Percentiles rank a stretch among this genome's conserved stretches.
These are phyloP conservation scores for Hymenoscyphus salicellus DNA, from an alignment of 2,329 filamentous ascomycete genomes.

Conservation along the genomic window DNA sequence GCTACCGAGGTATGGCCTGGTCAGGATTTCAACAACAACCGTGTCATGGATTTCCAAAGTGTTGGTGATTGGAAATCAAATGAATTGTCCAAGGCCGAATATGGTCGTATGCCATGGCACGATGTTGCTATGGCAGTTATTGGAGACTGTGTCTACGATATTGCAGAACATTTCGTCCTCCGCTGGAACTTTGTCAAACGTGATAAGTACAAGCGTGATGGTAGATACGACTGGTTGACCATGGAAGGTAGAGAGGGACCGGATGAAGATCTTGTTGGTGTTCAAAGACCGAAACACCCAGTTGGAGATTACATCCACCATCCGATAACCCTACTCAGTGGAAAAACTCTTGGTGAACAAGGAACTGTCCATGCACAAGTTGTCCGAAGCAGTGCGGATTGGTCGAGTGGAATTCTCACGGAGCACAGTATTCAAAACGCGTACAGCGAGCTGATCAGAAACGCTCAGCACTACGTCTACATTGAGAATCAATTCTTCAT, in stretches of 20 bases:
- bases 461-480: slow-evolving; percentile 89
- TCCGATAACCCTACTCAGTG: slow-evolving; percentile 66
- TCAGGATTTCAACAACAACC: slow-evolving; percentile 97
- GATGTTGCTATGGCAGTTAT: slow-evolving; percentile 91
- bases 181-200: slow-evolving; percentile 97
- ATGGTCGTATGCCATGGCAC: slow-evolving; percentile 96
- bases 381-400: slow-evolving; percentile 86
- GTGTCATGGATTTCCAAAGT: slow-evolving; percentile 90
- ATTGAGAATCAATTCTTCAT: slow-evolving; percentile 99
- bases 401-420: slow-evolving; percentile 84
- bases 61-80: slow-evolving; percentile 92
- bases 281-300: slow-evolving; percentile 84
- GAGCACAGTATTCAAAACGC: slow-evolving; percentile 88
- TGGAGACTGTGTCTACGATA: slow-evolving; percentile 86
- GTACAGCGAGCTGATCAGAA: slow-evolving; percentile 78
- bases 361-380: slow-evolving; percentile 80
- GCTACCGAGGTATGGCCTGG: slow-evolving; percentile 86
- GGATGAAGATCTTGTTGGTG: slow-evolving; percentile 80
- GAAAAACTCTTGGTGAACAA: slow-evolving; percentile 59
- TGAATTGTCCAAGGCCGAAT: slow-evolving; percentile 85
- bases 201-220: slow-evolving; percentile 93
- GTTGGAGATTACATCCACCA: slow-evolving; percentile 85
- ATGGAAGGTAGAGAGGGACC: slow-evolving; percentile 72
- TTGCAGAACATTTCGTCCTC: slow-evolving; percentile 90
- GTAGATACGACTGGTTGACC: slow-evolving; percentile 78